A percentile compares a stretch with the other conserved stretches of the same genome.
These are phyloP conservation scores for Chlorophyllum brunneum DNA, from an alignment of 768 basidiomycete genomes.

Conservation along the genomic window DNA sequence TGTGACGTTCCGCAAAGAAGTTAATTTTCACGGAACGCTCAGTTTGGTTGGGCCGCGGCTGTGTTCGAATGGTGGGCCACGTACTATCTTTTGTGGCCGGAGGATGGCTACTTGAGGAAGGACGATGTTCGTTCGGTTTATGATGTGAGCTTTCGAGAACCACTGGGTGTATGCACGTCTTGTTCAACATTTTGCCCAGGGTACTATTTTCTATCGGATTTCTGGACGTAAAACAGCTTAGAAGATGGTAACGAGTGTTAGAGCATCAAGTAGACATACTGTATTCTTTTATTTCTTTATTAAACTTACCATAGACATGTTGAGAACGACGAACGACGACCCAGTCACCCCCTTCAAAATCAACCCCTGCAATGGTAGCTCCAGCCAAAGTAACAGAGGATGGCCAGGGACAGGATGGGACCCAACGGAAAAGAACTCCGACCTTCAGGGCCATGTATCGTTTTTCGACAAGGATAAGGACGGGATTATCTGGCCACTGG, in stretches of 20 bases:
- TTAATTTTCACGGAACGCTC: too few species aligned
- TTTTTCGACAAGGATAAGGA: conserved; percentile 2
- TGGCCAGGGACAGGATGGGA: background rate
- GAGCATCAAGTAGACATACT: too few species aligned
- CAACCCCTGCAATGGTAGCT: background rate
- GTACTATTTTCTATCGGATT: conserved; percentile 32
- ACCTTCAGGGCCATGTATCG: background rate
- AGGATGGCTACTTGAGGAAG: conserved; percentile 31
- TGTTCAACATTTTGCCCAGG: too few species aligned
- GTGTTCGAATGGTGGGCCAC: conserved; percentile 38
- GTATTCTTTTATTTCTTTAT: too few species aligned
- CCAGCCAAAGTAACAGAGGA: background rate
- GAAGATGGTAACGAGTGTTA: background rate
- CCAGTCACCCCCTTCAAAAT: background rate
- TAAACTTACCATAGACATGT: too few species aligned
- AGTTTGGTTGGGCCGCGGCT: conserved; percentile 42
- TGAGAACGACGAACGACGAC: too few species aligned
- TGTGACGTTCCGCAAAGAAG: too few species aligned
- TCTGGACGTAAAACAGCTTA: conserved; percentile 18
- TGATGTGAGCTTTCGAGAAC: conserved; percentile 26
- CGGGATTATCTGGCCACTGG: conserved; percentile 5
- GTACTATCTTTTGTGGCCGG: conserved; percentile 35
- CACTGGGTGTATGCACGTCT: too few species aligned
- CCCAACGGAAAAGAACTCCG: background rate
- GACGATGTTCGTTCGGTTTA: conserved; percentile 37